Base-by-base conservation (phyloP, 1,284 basidiomycete species). In the Phylloboletellus chloephorus region DNA sequence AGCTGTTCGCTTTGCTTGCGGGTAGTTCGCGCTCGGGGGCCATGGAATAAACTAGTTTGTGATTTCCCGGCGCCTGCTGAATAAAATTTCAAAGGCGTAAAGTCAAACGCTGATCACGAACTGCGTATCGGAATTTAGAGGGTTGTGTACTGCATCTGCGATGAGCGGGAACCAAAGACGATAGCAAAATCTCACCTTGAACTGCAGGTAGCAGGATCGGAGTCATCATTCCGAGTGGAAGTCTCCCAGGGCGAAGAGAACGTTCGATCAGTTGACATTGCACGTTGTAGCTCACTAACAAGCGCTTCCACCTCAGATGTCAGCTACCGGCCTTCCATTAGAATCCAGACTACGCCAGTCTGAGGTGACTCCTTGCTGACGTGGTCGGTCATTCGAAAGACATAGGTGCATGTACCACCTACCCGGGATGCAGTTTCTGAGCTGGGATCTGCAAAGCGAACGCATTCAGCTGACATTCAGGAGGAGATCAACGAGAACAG, bases 111-210 rank as follows among this genome's bases (percentile, higher is more conserved):
- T 29, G 26, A 26, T 39, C 19, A 39, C 35, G 39, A 31, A 48
- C 54, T 32, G 31, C 25, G 13, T 33, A 25, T 31, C 21, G 37
- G 22, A 28, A 38, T 39, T 31, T 12, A 15, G 31, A 29, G 23
- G 34, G 25, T 12, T 24, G 29, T 13, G 30, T 12, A 23, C 45
- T 45, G 22, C 24, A 37, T 33, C 26, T 39, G 39, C 41, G 19
- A 37, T 49, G 35, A 57, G 52, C 31, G 37, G 37, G 34, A 47
- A 38, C 17, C 17, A 31, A 34, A 13, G 25, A 56, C 52, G 54
- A 49, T 54, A 43, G n/a, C n/a, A 20, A 38, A 40, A 15, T 12
- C 54, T 44, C 11, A 53, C 56, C 41, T 56, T 51, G 54, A 40
- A 20, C 5, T 39, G 42, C 34, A 33, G 39, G 24, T 44, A 44